Percentiles rank a stretch among this genome's conserved stretches.
These are phyloP conservation scores for Exutisphaerella laricina DNA, from an alignment of 2,329 filamentous ascomycete species.

Conservation along the genomic window DNA sequence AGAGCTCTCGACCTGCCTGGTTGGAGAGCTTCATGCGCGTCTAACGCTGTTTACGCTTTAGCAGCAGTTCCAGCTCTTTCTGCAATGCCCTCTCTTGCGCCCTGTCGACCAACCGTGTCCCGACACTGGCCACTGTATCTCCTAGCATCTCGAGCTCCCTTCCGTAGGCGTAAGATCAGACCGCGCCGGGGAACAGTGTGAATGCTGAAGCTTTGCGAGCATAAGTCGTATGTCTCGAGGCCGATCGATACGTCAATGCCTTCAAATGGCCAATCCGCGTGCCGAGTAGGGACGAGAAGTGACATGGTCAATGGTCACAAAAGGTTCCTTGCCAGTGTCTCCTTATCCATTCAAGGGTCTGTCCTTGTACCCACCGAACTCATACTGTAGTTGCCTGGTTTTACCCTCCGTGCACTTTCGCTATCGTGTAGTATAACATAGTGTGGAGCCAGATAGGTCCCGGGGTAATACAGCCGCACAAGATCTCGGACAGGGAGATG, in stretches of 20 bases:
- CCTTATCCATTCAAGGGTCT: not conserved
- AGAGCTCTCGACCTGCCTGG: not conserved
- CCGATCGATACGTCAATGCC: not conserved
- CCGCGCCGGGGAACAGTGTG: no score
- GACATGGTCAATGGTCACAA: not conserved
- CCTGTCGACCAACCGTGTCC: not conserved
- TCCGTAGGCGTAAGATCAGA: no score
- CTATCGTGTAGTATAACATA: not conserved
- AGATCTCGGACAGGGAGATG: not conserved
- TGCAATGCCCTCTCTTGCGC: not conserved
- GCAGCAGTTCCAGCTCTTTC: not conserved
- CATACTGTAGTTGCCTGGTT: no score
- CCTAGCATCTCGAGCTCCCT: no score
- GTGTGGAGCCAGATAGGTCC: not conserved
- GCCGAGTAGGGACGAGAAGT: not conserved
- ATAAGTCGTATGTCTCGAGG: not conserved
- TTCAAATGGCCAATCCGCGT: not conserved
- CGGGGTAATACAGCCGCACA: not conserved
- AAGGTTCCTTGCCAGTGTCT: no score
- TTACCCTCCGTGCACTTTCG: no score
- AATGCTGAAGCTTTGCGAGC: no score
- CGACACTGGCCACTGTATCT: no score
- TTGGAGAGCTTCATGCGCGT: not conserved
- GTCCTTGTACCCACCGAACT: not conserved
- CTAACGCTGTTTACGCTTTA: slow-evolving; percentile 2